Percentiles rank a stretch among this genome's conserved stretches.
These are phyloP conservation scores for Aurifilum marmelostoma DNA, from an alignment of 2,329 filamentous ascomycete species.

Conservation along the genomic window DNA sequence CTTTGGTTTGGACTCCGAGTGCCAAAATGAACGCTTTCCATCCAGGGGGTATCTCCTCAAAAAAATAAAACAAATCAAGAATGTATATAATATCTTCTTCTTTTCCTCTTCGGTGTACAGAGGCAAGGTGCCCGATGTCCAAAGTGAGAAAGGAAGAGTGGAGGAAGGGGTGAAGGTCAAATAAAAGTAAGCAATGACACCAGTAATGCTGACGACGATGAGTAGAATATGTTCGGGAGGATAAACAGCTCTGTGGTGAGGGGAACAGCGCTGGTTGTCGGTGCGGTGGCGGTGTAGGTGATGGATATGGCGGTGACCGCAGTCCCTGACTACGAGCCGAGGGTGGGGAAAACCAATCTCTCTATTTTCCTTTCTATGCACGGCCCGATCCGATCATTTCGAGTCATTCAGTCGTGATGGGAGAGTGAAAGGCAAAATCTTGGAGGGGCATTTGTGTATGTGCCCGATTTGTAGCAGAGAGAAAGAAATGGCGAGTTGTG, in stretches of 20 bases:
- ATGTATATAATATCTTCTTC: background rate
- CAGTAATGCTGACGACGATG: conserved; percentile 16
- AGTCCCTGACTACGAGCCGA: background rate
- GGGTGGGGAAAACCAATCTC: background rate
- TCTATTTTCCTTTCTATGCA: conserved; percentile 6
- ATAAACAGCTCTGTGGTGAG: background rate
- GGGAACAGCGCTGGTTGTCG: background rate
- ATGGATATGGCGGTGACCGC: background rate
- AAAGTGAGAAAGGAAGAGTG: background rate
- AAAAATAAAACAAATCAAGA: conserved; percentile 15
- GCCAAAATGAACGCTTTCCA: conserved; percentile 21
- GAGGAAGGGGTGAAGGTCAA: background rate
- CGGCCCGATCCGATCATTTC: conserved; percentile 17
- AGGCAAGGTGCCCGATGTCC: conserved; percentile 12
- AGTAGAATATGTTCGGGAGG: background rate
- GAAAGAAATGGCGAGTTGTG: background rate
- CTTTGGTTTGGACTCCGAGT: conserved; percentile 23
- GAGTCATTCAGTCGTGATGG: conserved; percentile 15
- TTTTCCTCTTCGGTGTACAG: conserved; percentile 7
- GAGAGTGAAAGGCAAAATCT: background rate
- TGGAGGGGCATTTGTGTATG: background rate
- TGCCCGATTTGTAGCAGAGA: background rate
- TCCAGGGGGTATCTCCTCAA: conserved; percentile 28
- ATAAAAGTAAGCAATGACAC: conserved; percentile 13
- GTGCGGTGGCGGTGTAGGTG: background rate